A percentile compares a stretch with the other conserved stretches of the same genome.
phyloP scores from a whole-genome alignment of 345 rosid genomes.

The Populus pruinosa region DNA sequence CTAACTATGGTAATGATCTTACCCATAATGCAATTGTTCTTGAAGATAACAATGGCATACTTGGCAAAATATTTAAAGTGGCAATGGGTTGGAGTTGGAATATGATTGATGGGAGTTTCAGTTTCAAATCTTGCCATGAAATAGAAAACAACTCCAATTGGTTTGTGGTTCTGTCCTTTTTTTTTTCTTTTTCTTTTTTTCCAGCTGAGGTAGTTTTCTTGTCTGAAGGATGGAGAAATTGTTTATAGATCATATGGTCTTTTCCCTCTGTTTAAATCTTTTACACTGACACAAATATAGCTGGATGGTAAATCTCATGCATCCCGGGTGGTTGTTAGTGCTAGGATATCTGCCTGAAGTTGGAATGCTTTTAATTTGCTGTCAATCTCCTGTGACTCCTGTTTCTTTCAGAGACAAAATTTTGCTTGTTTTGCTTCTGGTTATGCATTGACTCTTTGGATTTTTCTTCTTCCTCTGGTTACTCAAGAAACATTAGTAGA shows the following conservation, averaged over 20 bases:
- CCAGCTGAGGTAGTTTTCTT: not conserved
- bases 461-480: not conserved
- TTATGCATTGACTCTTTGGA: no score
- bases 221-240: not conserved
- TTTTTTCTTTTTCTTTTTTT: not conserved
- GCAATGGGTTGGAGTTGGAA: not conserved
- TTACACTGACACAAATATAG: not conserved
- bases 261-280: not conserved
- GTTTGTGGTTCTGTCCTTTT: not conserved
- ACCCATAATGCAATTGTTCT: not conserved
- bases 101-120: not conserved
- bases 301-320: not conserved
- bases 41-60: not conserved
- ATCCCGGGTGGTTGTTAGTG: not conserved
- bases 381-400: not conserved
- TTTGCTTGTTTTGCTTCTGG: no score
- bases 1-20: constrained; percentile 60
- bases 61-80: not conserved
- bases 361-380: not conserved
- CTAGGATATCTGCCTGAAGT: not conserved
- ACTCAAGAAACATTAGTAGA: not conserved
- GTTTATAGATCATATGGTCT: not conserved
- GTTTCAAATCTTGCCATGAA: not conserved
- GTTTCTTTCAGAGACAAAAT: not conserved
- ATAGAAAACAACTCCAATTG: not conserved